Evolutionary conservation across 2,329 filamentous ascomycete species (phyloP).

Genomic region (Podosphaera xanthii): DNA sequence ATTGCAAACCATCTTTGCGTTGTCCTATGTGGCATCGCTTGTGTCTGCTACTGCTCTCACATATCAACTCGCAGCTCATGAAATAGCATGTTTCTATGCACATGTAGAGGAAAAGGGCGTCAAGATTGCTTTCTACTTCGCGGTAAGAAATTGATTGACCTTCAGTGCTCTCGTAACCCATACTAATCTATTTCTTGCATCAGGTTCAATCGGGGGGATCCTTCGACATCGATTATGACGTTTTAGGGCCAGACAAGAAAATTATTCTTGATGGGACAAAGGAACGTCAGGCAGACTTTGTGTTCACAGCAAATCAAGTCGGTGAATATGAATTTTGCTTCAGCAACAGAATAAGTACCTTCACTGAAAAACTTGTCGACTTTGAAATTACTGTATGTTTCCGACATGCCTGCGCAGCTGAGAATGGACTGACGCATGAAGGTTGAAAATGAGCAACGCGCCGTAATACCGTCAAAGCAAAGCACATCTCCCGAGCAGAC

Average conservation of each 20-base stretch:
- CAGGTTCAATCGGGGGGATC: slow-evolving; percentile 95
- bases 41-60: slow-evolving; percentile 78
- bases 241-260: slow-evolving; percentile 61
- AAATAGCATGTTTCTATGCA: slow-evolving; percentile 90
- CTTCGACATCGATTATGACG: slow-evolving; percentile 88
- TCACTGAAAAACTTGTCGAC: slow-evolving; percentile 91
- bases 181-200: background rate
- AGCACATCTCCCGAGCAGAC: slow-evolving; percentile 79
- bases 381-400: slow-evolving; percentile 75
- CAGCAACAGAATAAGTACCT: slow-evolving; percentile 94
- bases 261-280: slow-evolving; percentile 69
- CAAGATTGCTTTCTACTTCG: slow-evolving; percentile 97
- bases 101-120: slow-evolving; percentile 52
- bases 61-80: slow-evolving; percentile 73
- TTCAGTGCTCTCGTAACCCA: background rate
- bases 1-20: slow-evolving; percentile 37
- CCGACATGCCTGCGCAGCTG: background rate
- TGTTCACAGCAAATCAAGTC: slow-evolving; percentile 71
- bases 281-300: slow-evolving; percentile 89
- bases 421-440: slow-evolving; percentile 17
- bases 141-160: slow-evolving; percentile 32
- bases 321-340: slow-evolving; percentile 97
- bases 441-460: slow-evolving; percentile 77
- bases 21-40: slow-evolving; percentile 47
- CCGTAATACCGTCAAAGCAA: slow-evolving; percentile 68